Percentiles rank a stretch among this genome's conserved stretches.
Evolutionary conservation across 139 green algal genomes (phyloP).

Genomic region (Chlamydomonas sp.): DNA sequence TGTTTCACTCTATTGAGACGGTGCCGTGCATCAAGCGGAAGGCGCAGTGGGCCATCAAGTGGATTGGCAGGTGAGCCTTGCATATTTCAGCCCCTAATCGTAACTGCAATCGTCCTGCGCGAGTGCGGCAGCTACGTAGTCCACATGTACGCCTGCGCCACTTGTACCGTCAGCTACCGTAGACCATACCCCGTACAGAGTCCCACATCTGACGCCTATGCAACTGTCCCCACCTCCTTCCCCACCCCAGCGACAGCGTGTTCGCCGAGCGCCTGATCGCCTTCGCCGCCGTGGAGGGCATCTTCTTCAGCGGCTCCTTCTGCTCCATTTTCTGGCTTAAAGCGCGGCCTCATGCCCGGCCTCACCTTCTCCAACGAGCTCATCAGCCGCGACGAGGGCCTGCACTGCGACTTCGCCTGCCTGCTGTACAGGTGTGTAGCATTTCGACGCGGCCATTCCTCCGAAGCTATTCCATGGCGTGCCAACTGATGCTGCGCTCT

Average conservation of each 20-base stretch:
- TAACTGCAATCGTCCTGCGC: background rate
- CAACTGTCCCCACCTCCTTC: background rate
- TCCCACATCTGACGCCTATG: background rate
- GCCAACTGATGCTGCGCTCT: no score
- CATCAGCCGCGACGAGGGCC: conserved; percentile 97
- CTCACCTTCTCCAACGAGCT: conserved; percentile 99
- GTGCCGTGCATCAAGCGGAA: conserved; percentile 91
- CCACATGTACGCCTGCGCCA: no score
- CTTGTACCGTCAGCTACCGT: no score
- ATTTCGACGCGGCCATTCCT: background rate
- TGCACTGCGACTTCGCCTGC: conserved; percentile 99
- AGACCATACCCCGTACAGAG: no score
- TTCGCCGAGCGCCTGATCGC: conserved; percentile 79
- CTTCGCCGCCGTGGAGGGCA: conserved; percentile 98
- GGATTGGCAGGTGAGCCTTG: conserved; percentile 74
- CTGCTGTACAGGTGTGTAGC: conserved; percentile 82
- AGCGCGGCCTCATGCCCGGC: conserved; percentile 98
- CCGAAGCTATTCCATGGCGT: background rate
- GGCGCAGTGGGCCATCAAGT: conserved; percentile 96
- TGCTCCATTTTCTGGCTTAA: conserved; percentile 99
- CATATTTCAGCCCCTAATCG: background rate
- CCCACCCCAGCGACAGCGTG: conserved; percentile 2
- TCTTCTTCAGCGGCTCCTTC: conserved; percentile 95
- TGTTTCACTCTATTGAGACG: conserved; percentile 94
- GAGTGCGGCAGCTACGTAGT: no score